Evolutionary conservation across 23 red algal genomes (phyloP).

Genomic region (Gracilaria vermiculophylla): DNA sequence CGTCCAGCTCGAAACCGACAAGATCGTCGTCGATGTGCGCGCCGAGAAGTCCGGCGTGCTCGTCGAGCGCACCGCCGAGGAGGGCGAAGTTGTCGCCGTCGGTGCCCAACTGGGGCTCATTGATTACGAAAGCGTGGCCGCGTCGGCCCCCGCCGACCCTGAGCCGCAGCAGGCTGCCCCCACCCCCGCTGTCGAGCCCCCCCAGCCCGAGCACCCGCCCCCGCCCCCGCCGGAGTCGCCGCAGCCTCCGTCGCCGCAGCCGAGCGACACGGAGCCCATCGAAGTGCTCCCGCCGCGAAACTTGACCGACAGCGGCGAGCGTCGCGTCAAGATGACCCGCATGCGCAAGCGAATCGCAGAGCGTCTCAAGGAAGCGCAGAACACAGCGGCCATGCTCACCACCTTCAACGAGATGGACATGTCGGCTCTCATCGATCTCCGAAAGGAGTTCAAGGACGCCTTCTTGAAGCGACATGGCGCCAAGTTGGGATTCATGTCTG

Average conservation of each 20-base stretch:
- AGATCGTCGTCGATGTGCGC: constrained; percentile 97
- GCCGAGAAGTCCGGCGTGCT: constrained; percentile 78
- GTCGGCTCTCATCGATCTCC: constrained; percentile 89
- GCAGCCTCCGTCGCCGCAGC: neutral
- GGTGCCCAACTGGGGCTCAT: constrained; percentile 73
- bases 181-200: constrained; percentile 32
- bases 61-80: constrained; percentile 62
- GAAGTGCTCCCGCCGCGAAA: constrained; percentile 31
- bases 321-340: constrained; percentile 92
- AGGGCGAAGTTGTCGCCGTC: constrained; percentile 90
- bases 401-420: constrained; percentile 99
- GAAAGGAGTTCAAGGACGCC: constrained; percentile 86
- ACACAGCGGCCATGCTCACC: constrained; percentile 98
- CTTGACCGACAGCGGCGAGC: constrained; percentile 74
- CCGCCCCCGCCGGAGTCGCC: neutral
- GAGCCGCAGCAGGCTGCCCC: neutral
- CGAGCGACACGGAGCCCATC: constrained; percentile 19
- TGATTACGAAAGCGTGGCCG: constrained; percentile 43
- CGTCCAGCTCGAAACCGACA: constrained; percentile 95
- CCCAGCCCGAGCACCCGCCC: neutral
- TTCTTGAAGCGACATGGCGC: constrained; percentile 92
- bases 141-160: neutral
- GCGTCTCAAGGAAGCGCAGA: constrained; percentile 95
- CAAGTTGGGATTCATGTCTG: constrained; percentile 98
- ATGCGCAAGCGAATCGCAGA: constrained; percentile 99